These are phyloP conservation scores for Malus fusca DNA, from an alignment of 306 rosid genomes.

Conservation along the genomic window DNA sequence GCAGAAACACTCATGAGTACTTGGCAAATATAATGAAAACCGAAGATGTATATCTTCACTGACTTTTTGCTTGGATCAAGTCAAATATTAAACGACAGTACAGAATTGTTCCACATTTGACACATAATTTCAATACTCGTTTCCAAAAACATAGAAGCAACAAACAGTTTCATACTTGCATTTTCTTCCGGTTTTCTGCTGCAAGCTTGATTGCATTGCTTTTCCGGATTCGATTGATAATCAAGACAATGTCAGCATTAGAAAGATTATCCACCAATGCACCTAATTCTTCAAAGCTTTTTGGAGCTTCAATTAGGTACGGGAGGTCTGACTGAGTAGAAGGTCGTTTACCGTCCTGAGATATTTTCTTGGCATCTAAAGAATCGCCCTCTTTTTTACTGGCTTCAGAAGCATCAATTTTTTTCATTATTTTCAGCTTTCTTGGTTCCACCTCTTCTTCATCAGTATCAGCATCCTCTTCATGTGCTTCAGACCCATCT, in stretches of 20 bases:
- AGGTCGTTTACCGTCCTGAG: slow-evolving; percentile 28
- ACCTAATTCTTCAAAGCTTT: slow-evolving; percentile 57
- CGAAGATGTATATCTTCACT: background rate
- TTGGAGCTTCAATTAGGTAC: slow-evolving; percentile 84
- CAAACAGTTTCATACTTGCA: slow-evolving; percentile 53
- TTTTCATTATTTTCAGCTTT: slow-evolving; percentile 16
- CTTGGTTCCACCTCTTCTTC: slow-evolving; percentile 17
- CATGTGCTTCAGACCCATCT: slow-evolving; percentile 30
- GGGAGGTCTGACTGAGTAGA: slow-evolving; percentile 53
- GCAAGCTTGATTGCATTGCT: slow-evolving; percentile 79
- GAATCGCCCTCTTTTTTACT: slow-evolving; percentile 28
- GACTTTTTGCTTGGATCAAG: background rate
- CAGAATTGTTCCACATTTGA: background rate
- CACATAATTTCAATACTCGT: slow-evolving; percentile 1
- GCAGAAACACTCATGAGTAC: slow-evolving; percentile 6
- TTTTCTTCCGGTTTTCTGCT: slow-evolving; percentile 78
- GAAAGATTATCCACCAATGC: slow-evolving; percentile 47
- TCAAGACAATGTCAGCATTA: slow-evolving; percentile 48
- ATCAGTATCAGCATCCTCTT: slow-evolving; percentile 14
- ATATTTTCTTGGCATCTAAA: slow-evolving; percentile 35
- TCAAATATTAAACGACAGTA: background rate
- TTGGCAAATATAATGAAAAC: background rate
- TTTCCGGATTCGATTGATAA: slow-evolving; percentile 72
- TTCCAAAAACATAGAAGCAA: slow-evolving; percentile 8
- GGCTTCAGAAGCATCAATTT: slow-evolving; percentile 21